Evolutionary conservation across 768 basidiomycete species (phyloP).

Genomic region (Serendipita sp.): DNA sequence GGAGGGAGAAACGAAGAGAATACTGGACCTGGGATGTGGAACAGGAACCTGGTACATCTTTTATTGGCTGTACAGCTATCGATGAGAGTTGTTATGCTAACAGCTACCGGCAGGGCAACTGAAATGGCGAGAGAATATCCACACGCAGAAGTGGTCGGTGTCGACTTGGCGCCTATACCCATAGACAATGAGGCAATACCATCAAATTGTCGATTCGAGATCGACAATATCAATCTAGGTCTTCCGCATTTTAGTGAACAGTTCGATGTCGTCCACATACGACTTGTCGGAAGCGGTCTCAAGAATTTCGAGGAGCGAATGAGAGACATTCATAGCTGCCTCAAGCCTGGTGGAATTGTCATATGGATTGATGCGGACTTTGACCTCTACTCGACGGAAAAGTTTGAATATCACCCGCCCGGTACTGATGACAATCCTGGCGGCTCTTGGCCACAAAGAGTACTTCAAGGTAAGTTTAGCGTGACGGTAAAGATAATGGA

Average conservation of each 20-base stretch:
- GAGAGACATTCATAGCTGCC: not conserved
- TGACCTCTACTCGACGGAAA: not conserved
- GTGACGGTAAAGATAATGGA: not conserved
- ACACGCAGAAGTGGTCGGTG: not conserved
- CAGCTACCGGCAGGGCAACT: too few species aligned
- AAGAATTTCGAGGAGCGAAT: not conserved
- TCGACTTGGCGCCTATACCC: not conserved
- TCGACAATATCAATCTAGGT: slow-evolving; percentile 6
- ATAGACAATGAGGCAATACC: not conserved
- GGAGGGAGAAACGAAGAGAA: not conserved
- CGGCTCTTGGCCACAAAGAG: not conserved
- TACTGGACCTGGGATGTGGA: not conserved
- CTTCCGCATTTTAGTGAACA: not conserved
- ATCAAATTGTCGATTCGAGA: slow-evolving; percentile 7
- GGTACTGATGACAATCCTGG: not conserved
- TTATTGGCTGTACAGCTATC: too few species aligned
- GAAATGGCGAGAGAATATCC: too few species aligned
- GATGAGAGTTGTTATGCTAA: too few species aligned
- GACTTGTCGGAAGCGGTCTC: slow-evolving; percentile 1
- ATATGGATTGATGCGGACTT: not conserved
- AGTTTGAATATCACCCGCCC: not conserved
- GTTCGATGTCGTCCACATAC: slow-evolving; percentile 8
- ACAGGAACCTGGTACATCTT: not conserved
- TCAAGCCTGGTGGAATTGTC: not conserved
- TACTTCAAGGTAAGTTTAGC: not conserved